Base-by-base conservation (phyloP, 768 basidiomycete genomes). In the Naganishia onofrii region DNA sequence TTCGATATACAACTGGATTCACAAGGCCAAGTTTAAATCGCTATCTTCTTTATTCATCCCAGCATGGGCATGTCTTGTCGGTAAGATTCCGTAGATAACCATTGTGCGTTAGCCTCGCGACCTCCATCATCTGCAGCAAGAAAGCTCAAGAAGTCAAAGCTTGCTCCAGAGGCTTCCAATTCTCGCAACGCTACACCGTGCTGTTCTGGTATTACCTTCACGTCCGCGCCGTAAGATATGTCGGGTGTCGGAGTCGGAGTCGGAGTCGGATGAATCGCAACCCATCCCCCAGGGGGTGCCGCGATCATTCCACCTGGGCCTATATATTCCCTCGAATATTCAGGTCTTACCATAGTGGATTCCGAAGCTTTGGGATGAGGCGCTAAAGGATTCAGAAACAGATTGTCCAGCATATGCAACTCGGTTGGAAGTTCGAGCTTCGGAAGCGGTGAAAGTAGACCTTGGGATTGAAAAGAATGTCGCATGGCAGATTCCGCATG, bases 351-450 rank as follows among this genome's bases (percentile, higher is more conserved):
- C 67, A 73, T 72, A 29, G 79, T 80, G 55, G 78, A 78, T 23
- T 78, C 78, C n/a, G 77, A 78, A 5, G 79, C 79, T 69, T 79
- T 78, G 58, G 77, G 75, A 55, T 80, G 78, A 32, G 76, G 72
- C 2, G 74, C 74, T 78, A 79, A 77, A 9, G 81, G 81, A 72
- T 82, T 80, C 23, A 78, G 42, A 65, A 82, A 81, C 44, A 82
- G 76, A 60, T 81, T 79, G 70, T 82, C 81, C 31, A 82, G 74
- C 9, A 81, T 70, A 3, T 74, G 73, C 9, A 82, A 74, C 67
- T 82, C 81, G 69, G 77, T 79, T 1, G 81, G 81, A 15, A 82
- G 64, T 10, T 73, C 70, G 23, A 77, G 70, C 21, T 74, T 69
- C 1, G 80, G 78, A 2, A 79, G 71, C 15, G 78, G 80, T 13